Conservation (phyloP, 1,284 basidiomycete genomes). For the Naganishia albida region DNA sequence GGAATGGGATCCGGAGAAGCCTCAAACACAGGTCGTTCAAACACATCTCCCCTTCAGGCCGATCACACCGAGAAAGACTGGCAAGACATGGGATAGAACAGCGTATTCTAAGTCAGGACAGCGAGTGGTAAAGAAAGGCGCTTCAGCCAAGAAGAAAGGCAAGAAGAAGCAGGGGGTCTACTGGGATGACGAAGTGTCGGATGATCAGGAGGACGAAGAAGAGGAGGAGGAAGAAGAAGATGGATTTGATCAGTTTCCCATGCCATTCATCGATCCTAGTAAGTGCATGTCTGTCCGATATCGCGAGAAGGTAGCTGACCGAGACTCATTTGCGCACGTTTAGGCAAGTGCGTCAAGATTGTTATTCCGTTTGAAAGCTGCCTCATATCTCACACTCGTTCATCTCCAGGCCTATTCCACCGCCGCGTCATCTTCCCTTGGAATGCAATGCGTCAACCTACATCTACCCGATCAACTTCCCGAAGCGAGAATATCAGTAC, state of each 20-base stretch:
- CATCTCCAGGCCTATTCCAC: constrained; percentile 57
- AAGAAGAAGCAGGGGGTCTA: constrained; percentile 34
- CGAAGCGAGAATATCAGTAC: constrained; percentile 90
- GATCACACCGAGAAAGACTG: constrained; percentile 47
- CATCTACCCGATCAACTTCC: constrained; percentile 87
- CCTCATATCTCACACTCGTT: not conserved
- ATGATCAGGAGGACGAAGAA: constrained; percentile 44
- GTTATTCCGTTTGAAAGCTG: not conserved
- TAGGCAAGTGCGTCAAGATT: constrained; percentile 18
- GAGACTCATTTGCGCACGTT: not conserved
- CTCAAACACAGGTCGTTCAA: constrained; percentile 38
- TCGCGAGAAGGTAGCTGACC: not conserved
- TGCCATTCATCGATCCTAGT: constrained; percentile 62
- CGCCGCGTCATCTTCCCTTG: constrained; percentile 78
- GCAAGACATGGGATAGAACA: constrained; percentile 83
- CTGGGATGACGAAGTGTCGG: constrained; percentile 25
- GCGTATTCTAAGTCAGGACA: constrained; percentile 72
- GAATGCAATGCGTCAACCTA: constrained; percentile 78
- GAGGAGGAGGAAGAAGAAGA: constrained; percentile 57
- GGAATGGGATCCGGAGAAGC: constrained; percentile 24
- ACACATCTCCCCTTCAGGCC: constrained; percentile 50
- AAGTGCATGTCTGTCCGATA: constrained; percentile 31
- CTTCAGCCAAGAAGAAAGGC: constrained; percentile 52
- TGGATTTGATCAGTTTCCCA: constrained; percentile 81
- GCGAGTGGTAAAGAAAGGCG: constrained; percentile 26